Evolutionary conservation across 352 stramenopile species (phyloP).

Genomic region (Phytophthora melonis): DNA sequence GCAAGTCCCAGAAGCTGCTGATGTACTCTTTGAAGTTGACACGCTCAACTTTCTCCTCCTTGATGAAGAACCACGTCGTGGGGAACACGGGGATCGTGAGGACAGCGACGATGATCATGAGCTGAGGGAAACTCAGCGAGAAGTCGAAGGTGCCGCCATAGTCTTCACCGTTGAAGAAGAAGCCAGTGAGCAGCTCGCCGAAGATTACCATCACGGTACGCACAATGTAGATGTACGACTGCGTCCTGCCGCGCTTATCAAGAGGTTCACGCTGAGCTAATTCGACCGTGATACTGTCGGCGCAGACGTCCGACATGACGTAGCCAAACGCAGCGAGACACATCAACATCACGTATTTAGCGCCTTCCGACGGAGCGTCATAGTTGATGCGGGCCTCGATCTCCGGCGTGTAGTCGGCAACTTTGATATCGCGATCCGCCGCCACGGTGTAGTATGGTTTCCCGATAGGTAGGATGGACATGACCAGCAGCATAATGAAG

Average conservation of each 20-base stretch:
- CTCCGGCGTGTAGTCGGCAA: slow-evolving; percentile 25
- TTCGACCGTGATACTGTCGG: slow-evolving; percentile 59
- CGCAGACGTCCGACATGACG: slow-evolving; percentile 74
- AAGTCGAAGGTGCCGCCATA: slow-evolving; percentile 66
- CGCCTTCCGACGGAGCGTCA: slow-evolving; percentile 22
- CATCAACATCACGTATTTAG: slow-evolving; percentile 61
- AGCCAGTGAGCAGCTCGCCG: slow-evolving; percentile 39
- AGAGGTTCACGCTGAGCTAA: slow-evolving; percentile 52
- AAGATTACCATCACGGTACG: slow-evolving; percentile 47
- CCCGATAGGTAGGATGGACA: slow-evolving; percentile 29
- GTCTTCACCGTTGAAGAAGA: slow-evolving; percentile 58
- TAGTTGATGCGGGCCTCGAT: slow-evolving; percentile 38
- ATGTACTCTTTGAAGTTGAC: slow-evolving; percentile 35
- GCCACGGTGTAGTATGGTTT: slow-evolving; percentile 49
- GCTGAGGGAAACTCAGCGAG: slow-evolving; percentile 51
- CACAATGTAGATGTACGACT: slow-evolving; percentile 55
- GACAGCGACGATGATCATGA: slow-evolving; percentile 51
- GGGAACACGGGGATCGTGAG: slow-evolving; percentile 29
- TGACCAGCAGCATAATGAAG: slow-evolving; percentile 35
- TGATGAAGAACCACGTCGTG: slow-evolving; percentile 43
- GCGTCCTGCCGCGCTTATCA: slow-evolving; percentile 43
- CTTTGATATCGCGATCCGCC: slow-evolving; percentile 23
- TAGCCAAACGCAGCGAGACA: slow-evolving; percentile 78
- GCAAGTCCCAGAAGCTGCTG: slow-evolving; percentile 28
- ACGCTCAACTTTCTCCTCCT: slow-evolving; percentile 29